Base-by-base conservation (phyloP, 805 yeast species). In the Kuraishia hungarica region DNA sequence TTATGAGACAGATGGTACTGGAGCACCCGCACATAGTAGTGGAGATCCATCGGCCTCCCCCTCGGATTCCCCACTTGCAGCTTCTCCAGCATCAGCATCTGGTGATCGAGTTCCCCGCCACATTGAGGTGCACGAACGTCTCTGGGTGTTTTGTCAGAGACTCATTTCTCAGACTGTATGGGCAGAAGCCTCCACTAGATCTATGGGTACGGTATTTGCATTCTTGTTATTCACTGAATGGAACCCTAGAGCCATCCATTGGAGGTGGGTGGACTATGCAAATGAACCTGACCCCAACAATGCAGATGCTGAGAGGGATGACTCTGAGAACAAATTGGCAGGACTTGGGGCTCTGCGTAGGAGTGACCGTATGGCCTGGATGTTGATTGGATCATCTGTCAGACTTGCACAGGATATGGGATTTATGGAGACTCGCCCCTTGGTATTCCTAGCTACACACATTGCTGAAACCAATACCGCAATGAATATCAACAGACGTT, bases 191-290 rank as follows among this genome's bases (percentile, higher is more conserved):
- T 84, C 89, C 56, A 87, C 94, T 6, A 73, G 97, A 59, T 86
- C 94, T 0, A 80, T 91, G 2, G 97, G 97, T 1, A 89, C 97
- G 0, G 84, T 91, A 5, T 77, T 87, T 57, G 92, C 97, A 0
- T 89, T 92, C 64, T 69, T 92, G 52, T 72, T 92, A 19, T 86
- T 89, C 61, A 88, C 97, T 0, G 97, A 93, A 67, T 92, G 98
- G 98, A 90, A 91, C 62, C 97, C 97, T 2, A 74, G 97, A 54
- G 96, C 97, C 2, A 90, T 91, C 57, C 97, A 91, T 67, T 86
- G 91, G 86, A 72, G 90, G 60, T 82, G 93, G 88, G 71, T 83
- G 0, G 96, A 92, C 69, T 88, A 89, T 69, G 96, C 93, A 1
- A 86, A 86, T 61, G 69, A 72, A 52, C 75, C 80, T 0, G 28